Conservation (phyloP, 2,329 filamentous ascomycete species). For the Simplicillium sp. region DNA sequence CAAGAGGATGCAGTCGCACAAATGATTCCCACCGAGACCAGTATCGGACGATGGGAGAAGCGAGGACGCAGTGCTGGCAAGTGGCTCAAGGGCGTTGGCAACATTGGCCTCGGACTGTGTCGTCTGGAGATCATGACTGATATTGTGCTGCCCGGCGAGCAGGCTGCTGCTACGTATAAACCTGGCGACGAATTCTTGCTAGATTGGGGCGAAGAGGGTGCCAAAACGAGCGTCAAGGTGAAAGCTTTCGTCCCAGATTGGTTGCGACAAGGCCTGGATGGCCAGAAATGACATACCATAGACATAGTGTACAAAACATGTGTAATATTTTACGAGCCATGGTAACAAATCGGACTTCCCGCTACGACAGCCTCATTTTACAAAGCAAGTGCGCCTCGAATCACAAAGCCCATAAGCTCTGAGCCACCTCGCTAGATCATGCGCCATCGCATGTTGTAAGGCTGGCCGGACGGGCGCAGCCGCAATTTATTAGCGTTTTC, state of each 20-base stretch:
- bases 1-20: conserved; percentile 20
- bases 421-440: too few species aligned
- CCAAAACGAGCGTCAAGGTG: conserved; percentile 36
- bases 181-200: conserved; percentile 54
- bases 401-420: too few species aligned
- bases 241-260: conserved; percentile 82
- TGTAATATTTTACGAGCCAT: too few species aligned
- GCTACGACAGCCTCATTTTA: too few species aligned
- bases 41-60: conserved; percentile 41
- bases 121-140: conserved; percentile 87
- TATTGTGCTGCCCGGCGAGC: conserved; percentile 58
- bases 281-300: conserved; percentile 1
- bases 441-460: too few species aligned
- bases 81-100: conserved; percentile 70
- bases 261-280: conserved; percentile 38
- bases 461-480: too few species aligned
- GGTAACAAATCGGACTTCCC: too few species aligned
- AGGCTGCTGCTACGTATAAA: conserved; percentile 52
- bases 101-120: conserved; percentile 79
- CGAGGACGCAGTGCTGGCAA: conserved; percentile 68
- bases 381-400: too few species aligned
- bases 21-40: conserved; percentile 32
- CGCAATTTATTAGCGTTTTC: too few species aligned
- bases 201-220: conserved; percentile 35
- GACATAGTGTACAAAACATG: neutral